These are phyloP conservation scores for Boletus tomentosulus DNA, from an alignment of 768 basidiomycete genomes.

Conservation along the genomic window DNA sequence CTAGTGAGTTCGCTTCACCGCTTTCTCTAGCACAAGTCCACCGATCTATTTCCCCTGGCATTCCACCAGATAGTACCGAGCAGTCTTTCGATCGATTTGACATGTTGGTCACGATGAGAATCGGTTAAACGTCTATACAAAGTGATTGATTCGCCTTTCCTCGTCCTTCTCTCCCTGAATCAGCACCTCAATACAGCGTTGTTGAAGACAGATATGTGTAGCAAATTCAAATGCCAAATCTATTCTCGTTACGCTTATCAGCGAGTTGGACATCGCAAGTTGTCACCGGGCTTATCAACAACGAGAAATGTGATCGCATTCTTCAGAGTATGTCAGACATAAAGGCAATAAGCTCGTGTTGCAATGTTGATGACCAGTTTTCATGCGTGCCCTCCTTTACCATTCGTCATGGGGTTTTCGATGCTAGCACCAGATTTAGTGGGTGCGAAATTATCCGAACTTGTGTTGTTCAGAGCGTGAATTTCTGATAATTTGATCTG, in stretches of 20 bases:
- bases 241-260: neutral
- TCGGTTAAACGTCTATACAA: neutral
- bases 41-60: neutral
- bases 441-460: no score
- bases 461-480: neutral
- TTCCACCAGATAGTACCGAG: neutral
- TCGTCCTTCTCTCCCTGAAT: neutral
- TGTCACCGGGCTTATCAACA: no score
- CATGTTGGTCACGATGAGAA: neutral
- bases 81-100: neutral
- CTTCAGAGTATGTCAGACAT: no score
- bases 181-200: neutral
- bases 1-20: neutral
- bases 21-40: neutral
- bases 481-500: neutral
- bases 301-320: no score
- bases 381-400: no score
- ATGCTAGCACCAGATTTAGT: no score
- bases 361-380: no score
- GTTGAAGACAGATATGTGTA: neutral
- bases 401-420: no score
- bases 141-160: neutral
- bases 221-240: neutral
- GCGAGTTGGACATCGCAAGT: neutral
- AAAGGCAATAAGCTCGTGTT: no score